A percentile compares a stretch with the other conserved stretches of the same genome.
phyloP scores from a whole-genome alignment of 2,329 filamentous ascomycete genomes.

The Pestalotiopsis sp. region DNA sequence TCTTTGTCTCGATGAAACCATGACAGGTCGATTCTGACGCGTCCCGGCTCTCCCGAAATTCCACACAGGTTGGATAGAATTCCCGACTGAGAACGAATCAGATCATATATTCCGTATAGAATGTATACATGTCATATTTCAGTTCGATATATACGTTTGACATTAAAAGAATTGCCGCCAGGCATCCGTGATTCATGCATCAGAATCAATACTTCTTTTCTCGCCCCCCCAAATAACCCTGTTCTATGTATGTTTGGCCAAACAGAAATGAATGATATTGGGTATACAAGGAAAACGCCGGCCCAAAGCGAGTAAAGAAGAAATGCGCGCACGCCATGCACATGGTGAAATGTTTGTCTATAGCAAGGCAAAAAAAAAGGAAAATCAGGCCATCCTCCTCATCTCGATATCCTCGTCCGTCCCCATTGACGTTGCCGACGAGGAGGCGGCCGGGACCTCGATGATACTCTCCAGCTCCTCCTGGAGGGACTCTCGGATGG shows the following conservation, averaged over 20 bases:
- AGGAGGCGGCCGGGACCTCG: not conserved
- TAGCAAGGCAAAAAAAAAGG: not conserved
- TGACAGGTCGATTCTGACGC: too few species aligned
- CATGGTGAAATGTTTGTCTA: not conserved
- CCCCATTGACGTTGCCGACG: not conserved
- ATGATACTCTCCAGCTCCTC: not conserved
- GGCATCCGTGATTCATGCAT: too few species aligned
- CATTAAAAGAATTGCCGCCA: too few species aligned
- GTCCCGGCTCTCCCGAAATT: too few species aligned
- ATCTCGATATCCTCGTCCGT: not conserved
- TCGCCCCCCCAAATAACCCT: too few species aligned
- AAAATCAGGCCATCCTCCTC: not conserved
- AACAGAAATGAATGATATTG: not conserved
- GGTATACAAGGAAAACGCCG: not conserved
- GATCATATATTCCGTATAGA: too few species aligned
- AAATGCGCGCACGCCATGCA: not conserved
- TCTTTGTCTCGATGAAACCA: too few species aligned
- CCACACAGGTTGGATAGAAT: too few species aligned
- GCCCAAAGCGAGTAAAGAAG: not conserved
- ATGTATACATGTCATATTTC: too few species aligned
- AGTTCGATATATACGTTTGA: too few species aligned
- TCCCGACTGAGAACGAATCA: too few species aligned
- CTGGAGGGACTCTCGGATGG: slow-evolving; percentile 10
- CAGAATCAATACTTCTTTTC: too few species aligned
- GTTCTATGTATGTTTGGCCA: not conserved